Evolutionary conservation across 2,329 filamentous ascomycete genomes (phyloP).

Genomic region (Fusarium incarnatum): DNA sequence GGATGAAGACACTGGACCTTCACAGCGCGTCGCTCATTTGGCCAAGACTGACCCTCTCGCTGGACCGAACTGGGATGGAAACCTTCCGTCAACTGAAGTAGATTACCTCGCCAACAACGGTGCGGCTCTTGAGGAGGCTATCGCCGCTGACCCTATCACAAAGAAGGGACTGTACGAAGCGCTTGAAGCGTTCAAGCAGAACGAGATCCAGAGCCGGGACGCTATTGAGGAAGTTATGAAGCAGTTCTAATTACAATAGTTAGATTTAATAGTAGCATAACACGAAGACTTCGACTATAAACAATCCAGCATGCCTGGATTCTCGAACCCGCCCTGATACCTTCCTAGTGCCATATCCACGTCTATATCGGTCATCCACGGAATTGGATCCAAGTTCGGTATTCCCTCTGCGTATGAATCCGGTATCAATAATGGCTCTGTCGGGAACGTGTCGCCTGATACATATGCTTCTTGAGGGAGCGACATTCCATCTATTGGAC

Average conservation of each 20-base stretch:
- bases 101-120: constrained; percentile 2
- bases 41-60: not conserved
- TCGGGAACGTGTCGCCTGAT: not conserved
- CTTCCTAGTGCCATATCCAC: not conserved
- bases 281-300: not conserved
- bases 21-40: not conserved
- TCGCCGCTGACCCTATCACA: not conserved
- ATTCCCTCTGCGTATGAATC: not conserved
- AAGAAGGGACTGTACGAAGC: not conserved
- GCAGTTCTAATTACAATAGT: not conserved
- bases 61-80: not conserved
- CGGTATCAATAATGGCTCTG: not conserved
- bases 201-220: not conserved
- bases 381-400: not conserved
- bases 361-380: not conserved
- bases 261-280: no score
- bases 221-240: not conserved
- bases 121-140: not conserved
- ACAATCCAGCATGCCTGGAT: not conserved
- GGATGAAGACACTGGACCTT: not conserved
- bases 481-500: not conserved
- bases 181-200: not conserved
- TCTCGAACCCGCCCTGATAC: not conserved
- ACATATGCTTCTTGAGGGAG: not conserved
- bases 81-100: not conserved